Evolutionary conservation across 164 flowering plant genomes (phyloP).

Genomic region (Magnolia sinica): DNA sequence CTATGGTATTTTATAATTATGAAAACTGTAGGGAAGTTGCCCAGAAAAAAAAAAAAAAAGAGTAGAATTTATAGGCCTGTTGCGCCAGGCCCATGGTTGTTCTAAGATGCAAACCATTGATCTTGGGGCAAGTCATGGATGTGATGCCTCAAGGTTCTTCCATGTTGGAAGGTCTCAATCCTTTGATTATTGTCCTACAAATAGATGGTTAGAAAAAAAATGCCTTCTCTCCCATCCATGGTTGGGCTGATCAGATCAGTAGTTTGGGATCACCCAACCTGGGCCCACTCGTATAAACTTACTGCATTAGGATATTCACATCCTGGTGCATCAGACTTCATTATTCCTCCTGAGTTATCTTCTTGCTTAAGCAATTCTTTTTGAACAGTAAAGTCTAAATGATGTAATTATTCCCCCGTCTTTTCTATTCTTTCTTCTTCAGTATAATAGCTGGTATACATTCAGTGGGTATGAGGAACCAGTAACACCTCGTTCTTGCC

Average conservation of each 20-base stretch:
- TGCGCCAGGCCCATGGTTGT: too few species aligned
- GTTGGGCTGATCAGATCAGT: neutral
- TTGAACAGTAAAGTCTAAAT: neutral
- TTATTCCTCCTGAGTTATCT: neutral
- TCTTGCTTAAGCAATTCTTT: neutral
- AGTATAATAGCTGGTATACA: slow-evolving; percentile 73
- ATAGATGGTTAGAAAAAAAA: too few species aligned
- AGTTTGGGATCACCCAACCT: neutral
- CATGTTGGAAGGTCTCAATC: too few species aligned
- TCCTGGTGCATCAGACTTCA: neutral
- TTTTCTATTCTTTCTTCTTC: neutral
- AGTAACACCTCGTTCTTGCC: slow-evolving; percentile 61
- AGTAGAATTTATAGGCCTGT: too few species aligned
- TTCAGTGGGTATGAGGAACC: slow-evolving; percentile 83
- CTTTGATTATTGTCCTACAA: too few species aligned
- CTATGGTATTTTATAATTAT: too few species aligned
- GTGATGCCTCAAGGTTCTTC: too few species aligned
- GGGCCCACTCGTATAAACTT: neutral
- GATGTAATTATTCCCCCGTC: neutral
- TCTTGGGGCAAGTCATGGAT: too few species aligned
- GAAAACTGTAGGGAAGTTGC: too few species aligned
- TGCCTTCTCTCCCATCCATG: neutral
- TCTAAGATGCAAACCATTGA: too few species aligned
- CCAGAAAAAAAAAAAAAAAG: too few species aligned
- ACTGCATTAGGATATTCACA: neutral